Evolutionary conservation across 345 rosid genomes (phyloP).

Genomic region (Garcia nutans): DNA sequence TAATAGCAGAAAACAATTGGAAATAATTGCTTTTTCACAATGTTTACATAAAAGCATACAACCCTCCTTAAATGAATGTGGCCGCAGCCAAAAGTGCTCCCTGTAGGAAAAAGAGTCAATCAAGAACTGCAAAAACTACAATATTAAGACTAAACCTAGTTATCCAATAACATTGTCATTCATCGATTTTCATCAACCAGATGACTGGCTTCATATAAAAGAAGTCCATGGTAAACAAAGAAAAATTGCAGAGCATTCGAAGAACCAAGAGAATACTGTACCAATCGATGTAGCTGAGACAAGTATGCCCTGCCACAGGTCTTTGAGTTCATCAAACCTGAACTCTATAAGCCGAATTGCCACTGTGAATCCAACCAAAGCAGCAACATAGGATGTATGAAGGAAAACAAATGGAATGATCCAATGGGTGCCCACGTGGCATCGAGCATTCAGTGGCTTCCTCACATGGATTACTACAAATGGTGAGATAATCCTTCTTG

Average conservation of each 20-base stretch:
- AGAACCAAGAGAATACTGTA: slow-evolving; percentile 30
- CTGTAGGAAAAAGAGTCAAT: background rate
- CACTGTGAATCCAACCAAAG: slow-evolving; percentile 56
- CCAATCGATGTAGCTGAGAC: slow-evolving; percentile 63
- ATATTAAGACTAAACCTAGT: background rate
- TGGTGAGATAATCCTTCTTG: slow-evolving; percentile 16
- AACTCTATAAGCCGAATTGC: slow-evolving; percentile 78
- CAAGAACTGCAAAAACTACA: background rate
- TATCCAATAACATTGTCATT: background rate
- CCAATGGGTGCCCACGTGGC: slow-evolving; percentile 64
- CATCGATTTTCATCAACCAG: background rate
- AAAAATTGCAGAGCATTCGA: slow-evolving; percentile 1
- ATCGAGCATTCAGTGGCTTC: slow-evolving; percentile 55
- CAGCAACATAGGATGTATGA: slow-evolving; percentile 54
- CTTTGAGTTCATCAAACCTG: slow-evolving; percentile 79
- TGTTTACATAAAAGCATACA: background rate
- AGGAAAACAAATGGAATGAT: slow-evolving; percentile 53
- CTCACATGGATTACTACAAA: slow-evolving; percentile 57
- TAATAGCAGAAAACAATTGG: background rate
- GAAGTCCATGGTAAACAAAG: background rate
- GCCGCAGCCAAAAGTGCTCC: background rate
- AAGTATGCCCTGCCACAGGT: slow-evolving; percentile 80
- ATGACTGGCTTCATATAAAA: background rate
- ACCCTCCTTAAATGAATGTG: background rate
- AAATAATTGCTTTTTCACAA: background rate